Evolutionary conservation across 2,329 filamentous ascomycete species (phyloP), one percentile per base, ranked within the genome.

Genomic region (Coniochaeta sp.): DNA sequence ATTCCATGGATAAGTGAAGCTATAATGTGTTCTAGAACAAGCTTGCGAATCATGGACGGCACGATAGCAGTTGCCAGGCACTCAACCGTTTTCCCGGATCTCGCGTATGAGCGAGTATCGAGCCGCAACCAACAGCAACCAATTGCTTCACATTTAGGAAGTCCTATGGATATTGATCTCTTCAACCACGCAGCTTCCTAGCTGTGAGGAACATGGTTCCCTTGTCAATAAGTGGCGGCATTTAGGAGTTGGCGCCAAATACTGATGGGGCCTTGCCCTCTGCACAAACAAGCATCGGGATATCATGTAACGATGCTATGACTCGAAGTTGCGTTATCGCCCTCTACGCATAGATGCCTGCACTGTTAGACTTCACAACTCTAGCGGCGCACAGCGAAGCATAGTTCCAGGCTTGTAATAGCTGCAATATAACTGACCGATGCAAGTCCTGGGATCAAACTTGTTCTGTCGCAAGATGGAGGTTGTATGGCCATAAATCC

Each of bases 1-100:
- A n/a, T 47, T 2, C 19, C 17, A n/a, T 47, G 9, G n/a, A 24
- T 22, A 12, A 47, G 16, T 28, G 9, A 30, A 52, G 47, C 26
- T 52, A 19, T 22, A 12, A 52, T 22, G 4, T 16, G 47, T 52
- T 52, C 47, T 52, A 52, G 47, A 52, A 52, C 24, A 22, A 52
- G 47, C 47, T 52, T 52, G 47, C 47, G 47, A 52, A 52, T 52
- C 47, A 52, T 4, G 47, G 26, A 52, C 47, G 47, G 47, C 47
- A 52, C 47, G 47, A 52, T 47, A 52, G 4, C 24, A 10, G 14
- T 7, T 52, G 19, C 16, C 47, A 17, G 24, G 24, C 26, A 52
- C 47, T 52, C 47, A 52, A 52, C 47, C 47, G 47, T 52, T 52
- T 52, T 52, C 47, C 47, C 47, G 47, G 47, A 52, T 52, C 26